Evolutionary conservation across 345 rosid genomes (phyloP).

Genomic region (Dipteronia dyeriana): DNA sequence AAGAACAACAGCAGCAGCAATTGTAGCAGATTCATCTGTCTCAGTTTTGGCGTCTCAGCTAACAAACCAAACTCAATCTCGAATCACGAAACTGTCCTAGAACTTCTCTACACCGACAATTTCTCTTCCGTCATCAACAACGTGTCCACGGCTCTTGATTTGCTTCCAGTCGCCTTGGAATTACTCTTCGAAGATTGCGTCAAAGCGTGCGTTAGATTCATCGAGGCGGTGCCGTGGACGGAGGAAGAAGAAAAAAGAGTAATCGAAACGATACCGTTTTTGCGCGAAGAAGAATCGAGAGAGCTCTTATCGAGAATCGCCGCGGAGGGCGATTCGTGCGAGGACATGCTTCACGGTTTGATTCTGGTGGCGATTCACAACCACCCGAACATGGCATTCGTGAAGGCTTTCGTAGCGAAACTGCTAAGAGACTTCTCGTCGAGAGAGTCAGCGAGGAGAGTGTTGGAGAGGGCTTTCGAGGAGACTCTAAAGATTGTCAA

Average conservation of each 20-base stretch:
- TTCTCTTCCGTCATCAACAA: constrained; percentile 38
- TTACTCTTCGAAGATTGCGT: constrained; percentile 65
- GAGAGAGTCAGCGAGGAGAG: constrained; percentile 53
- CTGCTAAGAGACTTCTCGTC: constrained; percentile 58
- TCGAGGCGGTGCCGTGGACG: constrained; percentile 76
- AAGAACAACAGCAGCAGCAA: neutral
- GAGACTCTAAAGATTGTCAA: constrained; percentile 56
- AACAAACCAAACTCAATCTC: constrained; percentile 33
- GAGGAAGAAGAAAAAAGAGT: constrained; percentile 65
- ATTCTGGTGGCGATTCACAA: constrained; percentile 49
- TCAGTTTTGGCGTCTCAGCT: constrained; percentile 35
- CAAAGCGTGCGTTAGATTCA: constrained; percentile 44
- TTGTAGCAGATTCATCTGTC: constrained; percentile 4
- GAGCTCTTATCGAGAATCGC: constrained; percentile 58
- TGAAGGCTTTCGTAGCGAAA: constrained; percentile 67
- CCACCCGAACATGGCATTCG: constrained; percentile 55
- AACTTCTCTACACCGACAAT: constrained; percentile 55
- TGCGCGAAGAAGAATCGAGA: constrained; percentile 50
- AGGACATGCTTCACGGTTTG: constrained; percentile 64
- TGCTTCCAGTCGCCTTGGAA: constrained; percentile 59
- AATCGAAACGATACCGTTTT: constrained; percentile 42
- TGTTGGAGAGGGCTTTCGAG: constrained; percentile 56
- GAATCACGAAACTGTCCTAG: constrained; percentile 42
- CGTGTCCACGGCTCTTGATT: constrained; percentile 51
- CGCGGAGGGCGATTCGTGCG: constrained; percentile 39